These are phyloP conservation scores for Pyrenochaeta sp. DNA, from an alignment of 2,329 filamentous ascomycete genomes.

Conservation along the genomic window DNA sequence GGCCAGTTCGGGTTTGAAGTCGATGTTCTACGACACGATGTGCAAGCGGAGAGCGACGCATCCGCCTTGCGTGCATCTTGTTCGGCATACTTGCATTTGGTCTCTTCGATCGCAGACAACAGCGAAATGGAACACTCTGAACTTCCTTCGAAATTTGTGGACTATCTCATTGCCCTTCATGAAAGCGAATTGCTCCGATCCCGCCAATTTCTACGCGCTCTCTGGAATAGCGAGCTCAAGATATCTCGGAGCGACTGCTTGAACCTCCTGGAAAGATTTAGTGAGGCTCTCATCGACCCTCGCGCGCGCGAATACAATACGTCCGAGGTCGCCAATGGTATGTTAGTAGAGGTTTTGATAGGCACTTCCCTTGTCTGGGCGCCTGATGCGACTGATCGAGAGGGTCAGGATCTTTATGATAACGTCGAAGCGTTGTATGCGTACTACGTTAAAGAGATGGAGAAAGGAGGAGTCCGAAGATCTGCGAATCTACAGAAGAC, in stretches of 20 bases:
- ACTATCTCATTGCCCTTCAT: constrained; percentile 34
- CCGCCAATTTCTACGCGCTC: constrained; percentile 36
- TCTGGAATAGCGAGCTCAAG: constrained; percentile 33
- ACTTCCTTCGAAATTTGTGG: constrained; percentile 39
- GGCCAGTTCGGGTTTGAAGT: constrained; percentile 46
- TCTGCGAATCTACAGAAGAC: constrained; percentile 74
- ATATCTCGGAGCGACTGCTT: constrained; percentile 36
- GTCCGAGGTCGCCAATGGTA: constrained; percentile 48
- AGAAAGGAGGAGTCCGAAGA: constrained; percentile 70
- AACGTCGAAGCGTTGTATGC: constrained; percentile 79
- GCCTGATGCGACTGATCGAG: constrained; percentile 30
- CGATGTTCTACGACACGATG: constrained; percentile 58
- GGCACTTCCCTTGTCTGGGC: constrained; percentile 40
- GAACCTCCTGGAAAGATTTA: constrained; percentile 40
- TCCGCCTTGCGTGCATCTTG: constrained; percentile 42
- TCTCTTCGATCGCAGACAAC: constrained; percentile 29
- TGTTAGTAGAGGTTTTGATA: constrained; percentile 45
- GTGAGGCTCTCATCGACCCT: constrained; percentile 43
- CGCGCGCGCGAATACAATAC: constrained; percentile 48
- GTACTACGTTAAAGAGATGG: constrained; percentile 74
- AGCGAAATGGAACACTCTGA: constrained; percentile 13
- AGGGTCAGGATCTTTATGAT: constrained; percentile 60
- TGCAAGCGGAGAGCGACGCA: constrained; percentile 37
- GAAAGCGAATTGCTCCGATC: constrained; percentile 43
- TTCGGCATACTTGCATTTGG: constrained; percentile 38